Evolutionary conservation across 805 yeast genomes (phyloP).

Genomic region (Candida montana): DNA sequence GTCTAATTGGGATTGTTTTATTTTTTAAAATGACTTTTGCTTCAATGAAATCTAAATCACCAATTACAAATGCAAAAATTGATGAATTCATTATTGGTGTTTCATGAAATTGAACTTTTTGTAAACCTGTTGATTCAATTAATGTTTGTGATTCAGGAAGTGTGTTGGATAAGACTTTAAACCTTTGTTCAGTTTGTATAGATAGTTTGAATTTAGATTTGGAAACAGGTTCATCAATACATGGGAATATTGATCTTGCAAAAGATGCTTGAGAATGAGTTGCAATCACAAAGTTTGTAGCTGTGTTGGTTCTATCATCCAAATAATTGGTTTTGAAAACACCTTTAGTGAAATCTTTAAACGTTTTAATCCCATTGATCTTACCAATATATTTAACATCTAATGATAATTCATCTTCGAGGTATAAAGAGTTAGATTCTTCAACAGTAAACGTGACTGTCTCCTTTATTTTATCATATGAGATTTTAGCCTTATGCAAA

Average conservation of each 20-base stretch:
- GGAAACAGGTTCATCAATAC: constrained; percentile 57
- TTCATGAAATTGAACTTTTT: constrained; percentile 39
- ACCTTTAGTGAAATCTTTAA: constrained; percentile 55
- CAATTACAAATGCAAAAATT: constrained; percentile 61
- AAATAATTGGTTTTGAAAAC: constrained; percentile 63
- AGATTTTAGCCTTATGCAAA: constrained; percentile 33
- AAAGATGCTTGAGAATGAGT: constrained; percentile 71
- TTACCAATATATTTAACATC: constrained; percentile 17
- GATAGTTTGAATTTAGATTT: constrained; percentile 49
- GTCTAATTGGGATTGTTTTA: constrained; percentile 39
- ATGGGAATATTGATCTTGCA: constrained; percentile 61
- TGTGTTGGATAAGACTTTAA: constrained; percentile 49
- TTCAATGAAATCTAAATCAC: constrained; percentile 56
- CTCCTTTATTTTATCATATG: constrained; percentile 26
- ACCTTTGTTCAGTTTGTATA: constrained; percentile 38
- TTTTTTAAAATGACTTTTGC: constrained; percentile 26
- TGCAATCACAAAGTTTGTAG: constrained; percentile 51
- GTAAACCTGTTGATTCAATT: constrained; percentile 21
- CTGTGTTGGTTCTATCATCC: constrained; percentile 41
- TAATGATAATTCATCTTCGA: constrained; percentile 7
- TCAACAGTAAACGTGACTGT: constrained; percentile 19
- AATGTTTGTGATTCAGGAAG: constrained; percentile 26
- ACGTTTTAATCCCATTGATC: constrained; percentile 29
- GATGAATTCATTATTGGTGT: constrained; percentile 61
- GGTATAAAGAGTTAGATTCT: constrained; percentile 5